These are phyloP conservation scores for Massospora cicadina DNA, from an alignment of 371 early-diverging fungal species.

Conservation along the genomic window DNA sequence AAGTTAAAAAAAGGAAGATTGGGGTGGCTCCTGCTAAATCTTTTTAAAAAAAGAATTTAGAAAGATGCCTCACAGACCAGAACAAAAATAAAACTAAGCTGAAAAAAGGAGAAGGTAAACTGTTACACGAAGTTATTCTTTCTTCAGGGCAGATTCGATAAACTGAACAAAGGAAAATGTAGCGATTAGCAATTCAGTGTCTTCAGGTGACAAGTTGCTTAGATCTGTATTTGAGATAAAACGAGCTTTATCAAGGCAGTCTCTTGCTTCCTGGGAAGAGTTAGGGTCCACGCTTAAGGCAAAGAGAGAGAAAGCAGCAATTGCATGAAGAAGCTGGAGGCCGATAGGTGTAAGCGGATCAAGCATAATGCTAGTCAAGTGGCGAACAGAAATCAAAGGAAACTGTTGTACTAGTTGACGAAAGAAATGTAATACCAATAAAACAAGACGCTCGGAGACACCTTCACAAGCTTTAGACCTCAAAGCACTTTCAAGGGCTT, in stretches of 20 bases:
- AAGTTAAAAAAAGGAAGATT: no score
- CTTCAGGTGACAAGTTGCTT: background rate
- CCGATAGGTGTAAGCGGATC: background rate
- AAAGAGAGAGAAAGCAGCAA: background rate
- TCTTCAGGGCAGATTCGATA: background rate
- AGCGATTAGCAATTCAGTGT: background rate
- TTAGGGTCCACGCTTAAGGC: background rate
- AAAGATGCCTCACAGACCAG: background rate
- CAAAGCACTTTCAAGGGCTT: background rate
- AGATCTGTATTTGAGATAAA: background rate
- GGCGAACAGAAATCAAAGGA: background rate
- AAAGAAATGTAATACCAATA: background rate
- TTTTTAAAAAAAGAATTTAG: background rate
- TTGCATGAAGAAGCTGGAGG: background rate
- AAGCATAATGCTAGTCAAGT: background rate
- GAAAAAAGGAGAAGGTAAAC: background rate
- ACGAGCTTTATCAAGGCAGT: background rate
- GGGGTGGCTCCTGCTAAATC: no score
- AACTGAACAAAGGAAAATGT: background rate
- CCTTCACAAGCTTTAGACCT: background rate
- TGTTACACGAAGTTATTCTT: background rate
- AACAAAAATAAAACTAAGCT: background rate
- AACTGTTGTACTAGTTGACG: background rate
- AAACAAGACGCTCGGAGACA: background rate
- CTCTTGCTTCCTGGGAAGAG: background rate